Base-by-base conservation (phyloP, 768 basidiomycete species). In the Hygrophorus pudorinus region DNA sequence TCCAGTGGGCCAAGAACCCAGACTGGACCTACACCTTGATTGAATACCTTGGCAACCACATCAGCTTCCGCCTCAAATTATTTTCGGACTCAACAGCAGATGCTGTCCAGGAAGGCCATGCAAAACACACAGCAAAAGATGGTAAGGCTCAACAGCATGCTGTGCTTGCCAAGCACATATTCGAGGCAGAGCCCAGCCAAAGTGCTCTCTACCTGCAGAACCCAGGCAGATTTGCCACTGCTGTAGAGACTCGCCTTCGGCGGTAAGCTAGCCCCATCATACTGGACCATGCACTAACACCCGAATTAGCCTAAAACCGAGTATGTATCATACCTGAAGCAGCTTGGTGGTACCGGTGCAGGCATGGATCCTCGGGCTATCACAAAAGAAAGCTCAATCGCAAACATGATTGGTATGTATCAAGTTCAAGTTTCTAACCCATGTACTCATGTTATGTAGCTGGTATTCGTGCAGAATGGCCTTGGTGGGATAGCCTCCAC, bases 401-500 rank as follows among this genome's bases (percentile, higher is more conserved):
- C 51, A 11, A 52, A 45, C 38, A 6, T 56, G 3, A 27, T 57
- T 18, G 48, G 58, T 53, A 40, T 18, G 18, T 40, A 21, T n/a
- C n/a, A n/a, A n/a, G n/a, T n/a, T n/a, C n/a, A n/a, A n/a, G n/a
- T 38, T 18, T 24, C 38, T 24, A n/a, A 14, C 12, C 9, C 13
- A 3, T 7, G 24, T 7, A 36, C 14, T 31, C 16, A 21, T 34
- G 18, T 30, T 18, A 21, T 33, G 33, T 17, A 51, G 49, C 30
- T 21, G 3, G n/a, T 6, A 52, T 59, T 12, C 31, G 20, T 1
- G 14, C 17, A 1, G 29, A 52, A 9, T 62, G 55, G 54, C 56
- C 59, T 18, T 61, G 55, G 53, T 63, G 57, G 56, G 51, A 56
- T 21, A 51, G 54, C 28, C 42, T 63, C 2, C 59, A 63, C 37